Conservation (phyloP, 371 early-diverging fungal species). For the Saksenaea vasiformis region DNA sequence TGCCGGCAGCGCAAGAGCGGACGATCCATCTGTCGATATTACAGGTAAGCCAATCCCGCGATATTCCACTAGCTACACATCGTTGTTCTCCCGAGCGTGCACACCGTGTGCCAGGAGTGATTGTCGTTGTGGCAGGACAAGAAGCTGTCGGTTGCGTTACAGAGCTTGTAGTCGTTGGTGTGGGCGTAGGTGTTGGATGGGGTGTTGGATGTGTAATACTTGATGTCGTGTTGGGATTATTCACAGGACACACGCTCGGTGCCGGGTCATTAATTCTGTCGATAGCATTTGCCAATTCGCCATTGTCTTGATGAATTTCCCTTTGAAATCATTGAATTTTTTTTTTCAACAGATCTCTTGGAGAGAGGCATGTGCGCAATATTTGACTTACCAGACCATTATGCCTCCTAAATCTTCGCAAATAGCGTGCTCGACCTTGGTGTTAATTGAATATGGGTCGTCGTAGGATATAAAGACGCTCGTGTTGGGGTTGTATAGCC, state of each 20-base stretch:
- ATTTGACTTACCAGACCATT: constrained; percentile 62
- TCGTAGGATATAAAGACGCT: constrained; percentile 67
- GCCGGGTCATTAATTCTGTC: constrained; percentile 34
- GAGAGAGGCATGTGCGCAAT: background rate
- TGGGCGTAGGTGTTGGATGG: background rate
- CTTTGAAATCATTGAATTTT: constrained; percentile 12
- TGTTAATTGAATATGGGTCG: constrained; percentile 56
- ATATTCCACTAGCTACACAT: constrained; percentile 25
- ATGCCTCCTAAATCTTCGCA: constrained; percentile 59
- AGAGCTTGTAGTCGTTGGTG: background rate
- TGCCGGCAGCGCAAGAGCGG: constrained; percentile 27
- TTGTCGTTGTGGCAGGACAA: background rate
- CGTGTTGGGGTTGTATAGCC: constrained; percentile 63
- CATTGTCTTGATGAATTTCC: constrained; percentile 59
- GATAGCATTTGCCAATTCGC: constrained; percentile 50
- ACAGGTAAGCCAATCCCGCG: constrained; percentile 35
- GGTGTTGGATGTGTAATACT: background rate
- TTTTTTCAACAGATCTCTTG: background rate
- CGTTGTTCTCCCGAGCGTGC: constrained; percentile 19
- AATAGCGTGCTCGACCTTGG: constrained; percentile 62
- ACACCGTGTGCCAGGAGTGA: constrained; percentile 11
- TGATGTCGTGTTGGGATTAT: background rate
- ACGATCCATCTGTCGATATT: constrained; percentile 28
- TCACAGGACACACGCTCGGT: constrained; percentile 19
- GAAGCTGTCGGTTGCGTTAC: background rate